Conservation (phyloP, 495 filamentous ascomycete species). For the Hypoxylon cercidicola region DNA sequence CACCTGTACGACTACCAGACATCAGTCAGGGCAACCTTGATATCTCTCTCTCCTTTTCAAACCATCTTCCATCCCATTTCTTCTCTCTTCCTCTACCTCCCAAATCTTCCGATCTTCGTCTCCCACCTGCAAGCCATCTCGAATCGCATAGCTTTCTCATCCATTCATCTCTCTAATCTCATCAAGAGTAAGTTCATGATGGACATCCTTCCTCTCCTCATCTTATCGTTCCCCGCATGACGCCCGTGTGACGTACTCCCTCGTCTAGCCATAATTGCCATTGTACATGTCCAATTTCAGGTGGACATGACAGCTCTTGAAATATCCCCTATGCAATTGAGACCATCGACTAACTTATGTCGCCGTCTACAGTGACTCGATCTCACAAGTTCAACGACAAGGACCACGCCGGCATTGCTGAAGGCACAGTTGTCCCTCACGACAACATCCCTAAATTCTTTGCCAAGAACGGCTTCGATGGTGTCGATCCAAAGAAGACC, state of each 20-base stretch:
- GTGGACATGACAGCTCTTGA: conserved; percentile 6
- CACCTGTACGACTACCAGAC: conserved; percentile 31
- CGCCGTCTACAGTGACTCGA: conserved; percentile 79
- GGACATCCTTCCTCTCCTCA: conserved; percentile 5
- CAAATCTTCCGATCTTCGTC: conserved; percentile 9
- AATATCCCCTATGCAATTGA: conserved; percentile 3
- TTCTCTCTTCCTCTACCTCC: conserved; percentile 27
- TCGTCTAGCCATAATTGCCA: background rate
- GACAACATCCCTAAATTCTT: conserved; percentile 91
- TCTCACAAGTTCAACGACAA: conserved; percentile 93
- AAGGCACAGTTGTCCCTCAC: conserved; percentile 69
- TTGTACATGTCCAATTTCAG: conserved; percentile 15
- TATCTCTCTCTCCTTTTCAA: conserved; percentile 3
- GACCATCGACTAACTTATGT: conserved; percentile 35
- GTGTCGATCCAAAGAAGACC: conserved; percentile 86
- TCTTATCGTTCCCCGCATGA: conserved; percentile 23
- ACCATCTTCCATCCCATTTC: conserved; percentile 14
- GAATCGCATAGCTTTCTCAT: conserved; percentile 18
- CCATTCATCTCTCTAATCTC: conserved; percentile 7
- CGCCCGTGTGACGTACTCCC: conserved; percentile 31
- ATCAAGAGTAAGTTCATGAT: conserved; percentile 40
- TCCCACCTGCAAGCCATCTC: conserved; percentile 21
- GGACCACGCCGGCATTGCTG: conserved; percentile 75
- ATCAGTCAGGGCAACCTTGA: conserved; percentile 28
- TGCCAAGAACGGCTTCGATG: conserved; percentile 83